Conservation (phyloP, 345 rosid genomes). For the Firmiana major region DNA sequence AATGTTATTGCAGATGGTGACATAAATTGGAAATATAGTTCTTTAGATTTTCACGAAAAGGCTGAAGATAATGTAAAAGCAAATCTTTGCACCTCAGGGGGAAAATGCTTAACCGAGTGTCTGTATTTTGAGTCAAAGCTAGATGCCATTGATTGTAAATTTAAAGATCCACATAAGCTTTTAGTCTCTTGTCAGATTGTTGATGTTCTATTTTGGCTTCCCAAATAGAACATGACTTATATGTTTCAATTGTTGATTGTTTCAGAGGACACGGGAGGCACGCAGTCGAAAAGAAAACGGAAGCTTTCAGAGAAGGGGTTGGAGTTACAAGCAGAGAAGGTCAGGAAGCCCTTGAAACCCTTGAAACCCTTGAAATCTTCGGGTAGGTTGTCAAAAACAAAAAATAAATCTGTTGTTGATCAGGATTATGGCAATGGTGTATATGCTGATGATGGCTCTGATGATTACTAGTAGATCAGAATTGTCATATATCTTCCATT, state of each 20-base stretch:
- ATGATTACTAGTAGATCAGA: slow-evolving; percentile 17
- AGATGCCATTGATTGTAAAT: not conserved
- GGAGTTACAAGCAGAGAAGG: slow-evolving; percentile 92
- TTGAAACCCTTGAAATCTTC: slow-evolving; percentile 35
- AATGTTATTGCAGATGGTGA: not conserved
- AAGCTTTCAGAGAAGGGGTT: slow-evolving; percentile 96
- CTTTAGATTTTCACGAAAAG: not conserved
- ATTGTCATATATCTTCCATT: not conserved
- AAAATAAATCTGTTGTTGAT: slow-evolving; percentile 48
- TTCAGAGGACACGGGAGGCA: slow-evolving; percentile 79
- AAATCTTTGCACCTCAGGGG: not conserved
- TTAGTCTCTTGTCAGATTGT: not conserved
- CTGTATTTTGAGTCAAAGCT: not conserved
- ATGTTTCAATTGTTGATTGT: slow-evolving; percentile 7
- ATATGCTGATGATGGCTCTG: slow-evolving; percentile 50
- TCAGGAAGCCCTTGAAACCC: slow-evolving; percentile 45
- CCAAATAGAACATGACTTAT: not conserved
- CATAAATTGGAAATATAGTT: not conserved
- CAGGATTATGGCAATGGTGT: slow-evolving; percentile 49
- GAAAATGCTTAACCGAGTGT: not conserved
- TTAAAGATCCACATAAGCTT: not conserved
- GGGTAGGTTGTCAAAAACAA: slow-evolving; percentile 53
- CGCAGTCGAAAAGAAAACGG: slow-evolving; percentile 63
- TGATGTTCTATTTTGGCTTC: not conserved
- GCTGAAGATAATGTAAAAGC: not conserved